Base-by-base conservation (phyloP, 345 rosid species). In the Schrenkiella parvula region DNA sequence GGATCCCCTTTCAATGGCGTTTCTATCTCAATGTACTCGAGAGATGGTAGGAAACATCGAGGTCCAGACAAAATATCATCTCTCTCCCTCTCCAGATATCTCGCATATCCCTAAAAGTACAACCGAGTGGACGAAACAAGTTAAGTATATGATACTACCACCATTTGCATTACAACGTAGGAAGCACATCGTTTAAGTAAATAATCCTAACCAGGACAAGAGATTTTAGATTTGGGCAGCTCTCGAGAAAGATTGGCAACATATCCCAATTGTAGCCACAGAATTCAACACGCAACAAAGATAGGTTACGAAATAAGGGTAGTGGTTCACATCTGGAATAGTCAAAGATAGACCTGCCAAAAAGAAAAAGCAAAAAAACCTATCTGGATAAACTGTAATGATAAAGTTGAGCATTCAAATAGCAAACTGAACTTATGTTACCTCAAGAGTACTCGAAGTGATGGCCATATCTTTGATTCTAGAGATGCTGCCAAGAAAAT, bases 151-250 rank as follows among this genome's bases (percentile, higher is more conserved):
- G 44, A 64, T 46, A 47, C 31, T 32, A n/a, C 34, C 29, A 48
- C 21, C 44, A 14, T 64, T 48, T 34, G 13, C 22, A 41, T 14
- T 22, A 35, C 19, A 19, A 21, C 11, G 42, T 15, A 42, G 52
- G 28, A 8, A 46, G 29, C 1, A 50, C 8, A 48, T 48, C 17
- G 6, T 39, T 14, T 39, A 42, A 42, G 47, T 8, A 28, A 48
- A 28, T 9, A 42, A 63, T 44, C 17, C 64, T 42, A 0, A 56
- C 57, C 74, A 61, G 15, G 31, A 61, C 61, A 28, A 71, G 31
- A 15, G 52, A 60, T 63, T 60, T 51, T 4, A 71, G 52, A 48
- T 71, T 71, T 0, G 62, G 75, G 18, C 60, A 71, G 69, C 43
- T 61, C 23, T 71, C 42, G 3, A 71, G 68, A 60, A 71, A 48